Evolutionary conservation across 1,139 yeast species (phyloP).

Genomic region (Kodamaea sp.): DNA sequence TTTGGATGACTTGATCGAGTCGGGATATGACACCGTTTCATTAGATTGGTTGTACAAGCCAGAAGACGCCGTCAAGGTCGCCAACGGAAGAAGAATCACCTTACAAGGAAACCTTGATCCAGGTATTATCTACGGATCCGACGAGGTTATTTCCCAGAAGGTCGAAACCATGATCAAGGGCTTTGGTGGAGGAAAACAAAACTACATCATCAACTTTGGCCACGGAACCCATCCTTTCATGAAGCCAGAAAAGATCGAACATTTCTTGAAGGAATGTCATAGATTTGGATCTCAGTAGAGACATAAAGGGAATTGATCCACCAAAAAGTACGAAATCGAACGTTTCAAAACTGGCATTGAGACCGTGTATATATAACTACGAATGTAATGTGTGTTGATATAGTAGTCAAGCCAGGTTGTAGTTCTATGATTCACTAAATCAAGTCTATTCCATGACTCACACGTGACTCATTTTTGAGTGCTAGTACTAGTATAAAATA

Average conservation of each 20-base stretch:
- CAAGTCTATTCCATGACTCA: no score
- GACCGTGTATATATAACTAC: conserved; percentile 3
- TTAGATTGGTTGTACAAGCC: conserved; percentile 93
- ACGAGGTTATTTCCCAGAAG: conserved; percentile 74
- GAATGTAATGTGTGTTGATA: no score
- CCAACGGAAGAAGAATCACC: conserved; percentile 72
- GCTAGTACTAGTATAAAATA: no score
- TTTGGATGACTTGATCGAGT: conserved; percentile 74
- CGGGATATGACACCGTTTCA: conserved; percentile 87
- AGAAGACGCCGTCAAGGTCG: conserved; percentile 77
- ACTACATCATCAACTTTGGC: conserved; percentile 91
- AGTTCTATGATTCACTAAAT: no score
- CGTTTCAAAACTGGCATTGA: no score
- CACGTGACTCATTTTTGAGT: no score
- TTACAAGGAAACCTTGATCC: conserved; percentile 97
- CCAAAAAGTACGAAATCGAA: no score
- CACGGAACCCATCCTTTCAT: conserved; percentile 98
- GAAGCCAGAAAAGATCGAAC: conserved; percentile 86
- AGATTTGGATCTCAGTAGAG: conserved; percentile 57
- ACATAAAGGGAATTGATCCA: no score
- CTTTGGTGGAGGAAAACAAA: conserved; percentile 89
- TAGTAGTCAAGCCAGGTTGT: no score
- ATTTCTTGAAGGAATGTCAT: conserved; percentile 86
- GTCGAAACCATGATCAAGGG: conserved; percentile 87
- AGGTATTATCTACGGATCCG: conserved; percentile 88